Base-by-base conservation (phyloP, 441 rosid species). In the Euphorbia corollata region DNA sequence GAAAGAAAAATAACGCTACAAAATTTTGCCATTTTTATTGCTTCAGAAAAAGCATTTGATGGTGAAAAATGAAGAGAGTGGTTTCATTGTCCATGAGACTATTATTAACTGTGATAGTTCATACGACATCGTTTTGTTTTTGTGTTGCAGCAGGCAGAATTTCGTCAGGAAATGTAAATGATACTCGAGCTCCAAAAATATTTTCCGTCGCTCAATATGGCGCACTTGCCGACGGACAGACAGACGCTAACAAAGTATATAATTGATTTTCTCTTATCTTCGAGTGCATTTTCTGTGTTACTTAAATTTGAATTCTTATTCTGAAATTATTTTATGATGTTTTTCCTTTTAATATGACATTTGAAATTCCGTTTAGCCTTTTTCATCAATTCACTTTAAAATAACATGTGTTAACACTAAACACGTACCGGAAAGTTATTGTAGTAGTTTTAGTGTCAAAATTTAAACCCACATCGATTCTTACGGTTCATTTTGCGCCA, bases 161-260 rank as follows among this genome's bases (percentile, higher is more conserved):
- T 67, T 66, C 58, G 48, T 57, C 58, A 36, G 54, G 72, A 41
- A 16, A 43, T 45, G 24, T 39, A 2, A 18, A 67, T 57, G 58
- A 56, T 39, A 47, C 7, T 4, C 2, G 12, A 19, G 30, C 50
- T 36, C 1, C 24, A 4, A 73, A 64, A 61, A 19, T 70, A 57
- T 81, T 81, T 6, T 73, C 77, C 60, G 82, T 85, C 66, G 74
- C 67, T 24, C 59, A 71, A 5, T 32, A 80, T 23, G 85, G 87
- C 56, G 87, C 85, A 9, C 64, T 48, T 11, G 64, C 71, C 6
- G 81, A 77, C 55, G 85, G 83, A 8, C 23, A 38, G 45, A 78
- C 74, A 1, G 83, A 83, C 12, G 69, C 71, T 51, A 77, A 74
- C 72, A 32, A 6, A 65, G 86, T 82, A 63, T 27, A 18, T 13